Base-by-base conservation (phyloP, 2,329 filamentous ascomycete species). In the Pezizomycotina sp. region DNA sequence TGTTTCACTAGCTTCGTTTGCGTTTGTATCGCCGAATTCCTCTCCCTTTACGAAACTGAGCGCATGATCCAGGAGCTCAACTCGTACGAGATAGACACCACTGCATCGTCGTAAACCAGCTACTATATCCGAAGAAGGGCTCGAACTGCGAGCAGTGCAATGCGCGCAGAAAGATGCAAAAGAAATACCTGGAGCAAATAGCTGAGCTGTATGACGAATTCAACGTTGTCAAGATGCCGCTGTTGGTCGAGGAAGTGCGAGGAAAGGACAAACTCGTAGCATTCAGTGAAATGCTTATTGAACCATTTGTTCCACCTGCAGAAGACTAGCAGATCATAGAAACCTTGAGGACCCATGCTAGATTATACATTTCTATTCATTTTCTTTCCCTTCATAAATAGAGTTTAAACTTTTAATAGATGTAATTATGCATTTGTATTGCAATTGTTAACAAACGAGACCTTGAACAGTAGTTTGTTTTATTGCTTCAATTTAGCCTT, bases 181-280 rank as follows among this genome's bases (percentile, higher is more conserved):
- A 83, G 66, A 98, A 98, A 64, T 98, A 98, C 56, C 68, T 98
- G 27, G 84, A 95, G 56, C 86, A 98, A 66, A 95, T 95, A 53
- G 84, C 92, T 61, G 89, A 98, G 63, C 62, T 98, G 41, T 98
- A 98, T 57, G 84, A 93, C 55, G 89, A 98, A 59, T 98, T 98
- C 64, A 92, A 98, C 56, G 84, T 98, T 24, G 86, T 98, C 50
- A 86, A 86, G 66, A 95, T 98, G 84, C 89, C 89, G 23, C 60
- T 98, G 53, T 62, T 98, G 42, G 81, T 92, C 1, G 86, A 98
- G 58, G 89, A 98, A 62, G 84, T 98, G 6, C 67, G 89, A 52
- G 89, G 89, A 27, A 92, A 91, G 66, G 86, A 95, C 55, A 86
- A 74, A 60, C 62, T 98, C 50, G 83, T 91, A 61, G 81, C 71